Base-by-base conservation (phyloP, 495 filamentous ascomycete species). In the Hyphodiscus hymeniophilus region DNA sequence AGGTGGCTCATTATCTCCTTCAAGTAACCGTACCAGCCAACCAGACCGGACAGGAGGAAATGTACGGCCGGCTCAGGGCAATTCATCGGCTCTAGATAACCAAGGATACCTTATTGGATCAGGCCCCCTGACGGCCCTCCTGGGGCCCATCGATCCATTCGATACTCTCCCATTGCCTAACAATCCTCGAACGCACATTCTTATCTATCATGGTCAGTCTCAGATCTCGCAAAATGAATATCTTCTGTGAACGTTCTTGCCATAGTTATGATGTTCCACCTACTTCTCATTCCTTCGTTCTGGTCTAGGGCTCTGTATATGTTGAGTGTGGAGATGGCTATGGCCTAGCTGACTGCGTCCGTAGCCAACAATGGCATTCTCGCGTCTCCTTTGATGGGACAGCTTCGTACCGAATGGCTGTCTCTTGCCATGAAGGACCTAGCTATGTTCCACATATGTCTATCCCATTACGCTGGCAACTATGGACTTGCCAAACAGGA, bases 381-480 rank as follows among this genome's bases (percentile, higher is more conserved):
- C 16, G 28, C 42, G 3, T 45, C 42, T 22, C 33, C 24, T 30
- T 15, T 51, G 10, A 51, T 51, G 42, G 48, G 48, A 10, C 48
- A 38, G 23, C 22, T 51, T 0, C 32, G 48, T 0, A 51, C 42
- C 16, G 33, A 51, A n/a, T 51, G 48, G 41, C 35, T 51, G 11
- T 22, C 22, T 0, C 15, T 51, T 13, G 48, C 48, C 7, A 46
- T 42, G 20, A 7, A 23, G 23, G 48, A 51, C 13, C 7, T 26
- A 13, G 41, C 48, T 3, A 18, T 51, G 10, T 51, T 45, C 22
- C 31, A 45, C 33, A 26, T 46, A 2, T 41, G 41, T 17, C 48
- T 51, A 0, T 51, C 48, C 5, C 48, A 51, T 23, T 51, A 51
- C 20, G 48, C 48, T 32, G 48, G 48, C 7, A 51, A 46, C 17